Base-by-base conservation (phyloP, 1,284 basidiomycete species). In the Cryptococcus neoformans region DNA sequence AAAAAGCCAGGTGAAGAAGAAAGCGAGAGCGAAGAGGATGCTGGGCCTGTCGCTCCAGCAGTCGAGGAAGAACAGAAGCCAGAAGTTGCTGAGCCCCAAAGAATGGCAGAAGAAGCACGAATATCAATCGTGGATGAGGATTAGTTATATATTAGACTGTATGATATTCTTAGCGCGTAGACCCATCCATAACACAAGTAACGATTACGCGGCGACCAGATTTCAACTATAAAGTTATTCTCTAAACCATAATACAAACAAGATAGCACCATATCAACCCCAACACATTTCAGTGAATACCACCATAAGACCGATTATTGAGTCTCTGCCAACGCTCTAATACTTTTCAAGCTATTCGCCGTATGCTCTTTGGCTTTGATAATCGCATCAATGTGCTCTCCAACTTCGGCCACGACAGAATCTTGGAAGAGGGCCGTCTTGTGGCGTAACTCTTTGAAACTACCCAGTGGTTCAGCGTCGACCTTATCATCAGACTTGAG, bases 61-160 rank as follows among this genome's bases (percentile, higher is more conserved):
- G 16, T 47, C 4, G 56, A 55, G 34, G 53, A 56, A 46, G 37
- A 44, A n/a, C 56, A 38, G 6, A 17, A 4, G 34, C 37, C 51
- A 28, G 55, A 59, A 34, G 56, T 49, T 16, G 59, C 47, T 28
- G 58, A 38, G 35, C 40, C 39, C 16, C 49, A 44, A 37, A 49
- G 37, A 3, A 62, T 57, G 1, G 62, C 59, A 14, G 69, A 68
- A 37, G 64, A 63, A 46, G 47, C 64, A 16, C 65, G 59, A 51
- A 76, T 78, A 17, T 62, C 70, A 11, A 72, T 78, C 34, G 71
- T 70, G 36, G 76, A 78, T 56, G 74, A 76, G 39, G 74, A 77
- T 56, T 77, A 65, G 60, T 8, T 6, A 28, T 8, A 28, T 28
- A 53, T 41, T 41, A 10, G 40, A 41, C 3, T 41, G 3, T 41